Evolutionary conservation across 1,284 basidiomycete genomes (phyloP), one percentile per base, ranked within the genome.

Genomic region (Phlebopus sp.): DNA sequence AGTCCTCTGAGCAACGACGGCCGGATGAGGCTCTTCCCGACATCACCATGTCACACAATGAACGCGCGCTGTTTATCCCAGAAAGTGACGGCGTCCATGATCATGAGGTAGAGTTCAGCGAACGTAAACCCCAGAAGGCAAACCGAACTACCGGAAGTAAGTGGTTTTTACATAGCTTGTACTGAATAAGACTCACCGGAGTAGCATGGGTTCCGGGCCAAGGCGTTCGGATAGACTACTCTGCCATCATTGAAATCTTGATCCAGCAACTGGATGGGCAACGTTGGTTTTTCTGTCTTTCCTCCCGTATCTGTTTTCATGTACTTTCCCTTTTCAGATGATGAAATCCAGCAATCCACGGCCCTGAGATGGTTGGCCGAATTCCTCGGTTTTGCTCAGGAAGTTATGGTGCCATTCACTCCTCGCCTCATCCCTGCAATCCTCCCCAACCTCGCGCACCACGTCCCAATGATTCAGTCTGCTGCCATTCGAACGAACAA

Each of bases 361-460:
- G 88, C 90, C 23, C 77, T 99, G 30, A 79, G 84, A 55, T 99
- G 97, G 97, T 77, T 99, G 27, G 82, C 91, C 15, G 92, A 95
- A 53, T 94, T 99, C 67, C 72, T 99, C 15, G 79, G 77, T 37
- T 93, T 97, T 57, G 88, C 88, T 5, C 85, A 90, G 53, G 89
- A 92, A 59, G 92, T 97, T 43, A 90, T 98, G 72, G 83, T 99
- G 19, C 90, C 92, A 2, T 97, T 97, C 62, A 95, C 94, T 0
- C 94, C 97, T 1, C 83, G 90, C 30, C 82, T 99, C 35, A 89
- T 99, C 39, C 87, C 90, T 5, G 91, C 91, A 13, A 90, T 99
- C 50, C 78, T 99, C 13, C 93, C 94, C 1, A 97, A 94, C 62
- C 83, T 99, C 30, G 93, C 97, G 0, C 94, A 96, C 57, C 90